Evolutionary conservation across 2,329 filamentous ascomycete genomes (phyloP).

Genomic region (Geoglossum cookeanum): DNA sequence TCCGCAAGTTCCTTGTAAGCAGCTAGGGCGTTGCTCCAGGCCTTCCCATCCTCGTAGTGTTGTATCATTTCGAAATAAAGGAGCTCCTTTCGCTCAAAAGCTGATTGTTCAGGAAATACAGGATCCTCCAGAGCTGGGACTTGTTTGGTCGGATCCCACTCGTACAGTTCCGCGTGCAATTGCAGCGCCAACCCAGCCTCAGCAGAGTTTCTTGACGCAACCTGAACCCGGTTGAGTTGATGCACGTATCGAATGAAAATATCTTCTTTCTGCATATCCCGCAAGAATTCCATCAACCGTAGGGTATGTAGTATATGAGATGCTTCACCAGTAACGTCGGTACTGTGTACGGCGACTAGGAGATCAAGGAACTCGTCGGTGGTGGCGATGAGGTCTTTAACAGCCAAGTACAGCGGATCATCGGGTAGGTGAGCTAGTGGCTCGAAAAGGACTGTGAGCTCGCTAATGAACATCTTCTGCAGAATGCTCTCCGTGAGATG

Average conservation of each 20-base stretch:
- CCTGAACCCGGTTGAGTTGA: constrained; percentile 64
- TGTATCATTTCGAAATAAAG: constrained; percentile 93
- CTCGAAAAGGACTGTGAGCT: constrained; percentile 66
- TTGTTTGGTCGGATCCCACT: constrained; percentile 60
- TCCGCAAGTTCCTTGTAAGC: constrained; percentile 77
- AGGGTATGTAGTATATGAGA: constrained; percentile 75
- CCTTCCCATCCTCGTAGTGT: constrained; percentile 82
- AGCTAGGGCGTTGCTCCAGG: constrained; percentile 72
- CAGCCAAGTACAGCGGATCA: constrained; percentile 54
- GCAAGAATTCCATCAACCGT: constrained; percentile 85
- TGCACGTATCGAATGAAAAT: constrained; percentile 95
- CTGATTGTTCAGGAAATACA: constrained; percentile 59
- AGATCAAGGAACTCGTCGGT: constrained; percentile 84
- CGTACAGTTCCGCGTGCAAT: constrained; percentile 80
- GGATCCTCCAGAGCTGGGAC: constrained; percentile 53
- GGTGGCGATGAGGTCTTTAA: constrained; percentile 63
- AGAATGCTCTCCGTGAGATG: constrained; percentile 72
- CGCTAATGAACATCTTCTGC: constrained; percentile 80
- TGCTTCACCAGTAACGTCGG: constrained; percentile 52
- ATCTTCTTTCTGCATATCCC: constrained; percentile 92
- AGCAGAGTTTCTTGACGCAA: constrained; percentile 55
- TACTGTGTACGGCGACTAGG: constrained; percentile 71
- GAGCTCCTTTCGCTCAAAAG: constrained; percentile 82
- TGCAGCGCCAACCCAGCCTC: constrained; percentile 80
- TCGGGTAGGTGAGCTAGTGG: constrained; percentile 44